Evolutionary conservation across 345 rosid species (phyloP), one percentile per base, ranked within the genome.

Genomic region (Laguncularia racemosa): DNA sequence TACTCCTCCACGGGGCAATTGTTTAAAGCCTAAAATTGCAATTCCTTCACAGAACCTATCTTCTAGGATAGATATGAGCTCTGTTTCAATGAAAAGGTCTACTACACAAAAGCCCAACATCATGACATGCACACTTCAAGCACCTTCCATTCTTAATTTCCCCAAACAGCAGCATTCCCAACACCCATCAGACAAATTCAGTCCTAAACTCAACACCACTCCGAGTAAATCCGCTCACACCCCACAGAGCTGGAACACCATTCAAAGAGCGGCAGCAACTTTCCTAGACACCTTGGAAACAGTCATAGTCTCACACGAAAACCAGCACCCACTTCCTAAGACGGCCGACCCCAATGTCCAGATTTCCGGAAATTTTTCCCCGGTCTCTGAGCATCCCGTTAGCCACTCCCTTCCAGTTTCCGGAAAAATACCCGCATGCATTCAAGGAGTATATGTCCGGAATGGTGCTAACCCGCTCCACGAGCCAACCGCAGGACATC

Each of bases 391-490:
- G 33, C 88, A 73, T 26, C 70, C 91, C 9, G 89, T 86, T 23
- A 58, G 50, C 48, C 74, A 67, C 0, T 51, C 68, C 0, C 81
- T 89, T n/a, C 81, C 83, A 3, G 82, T 92, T 13, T 10, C 45
- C 9, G 98, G 98, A 0, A 63, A 66, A 14, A 84, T 92, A 64
- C 96, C 96, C 3, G 79, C 73, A n/a, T 83, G 91, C 73, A 80
- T 92, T 51, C 66, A 78, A 62, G 98, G 98, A 6, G 89, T 92
- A 46, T 92, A 92, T 52, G 69, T 84, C 55, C 86, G 98, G 18
- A 92, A 92, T 84, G 98, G 98, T 0, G 98, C 96, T 18, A 89
- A 92, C 72, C 98, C 98, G 15, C 76, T 86, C 15, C 83, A 82
- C 60, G 81, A 88, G 59, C 98, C 98, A 0, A 74, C 81, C 20